Base-by-base conservation (phyloP, 1,284 basidiomycete genomes). In the Laetiporus sulphureus region DNA sequence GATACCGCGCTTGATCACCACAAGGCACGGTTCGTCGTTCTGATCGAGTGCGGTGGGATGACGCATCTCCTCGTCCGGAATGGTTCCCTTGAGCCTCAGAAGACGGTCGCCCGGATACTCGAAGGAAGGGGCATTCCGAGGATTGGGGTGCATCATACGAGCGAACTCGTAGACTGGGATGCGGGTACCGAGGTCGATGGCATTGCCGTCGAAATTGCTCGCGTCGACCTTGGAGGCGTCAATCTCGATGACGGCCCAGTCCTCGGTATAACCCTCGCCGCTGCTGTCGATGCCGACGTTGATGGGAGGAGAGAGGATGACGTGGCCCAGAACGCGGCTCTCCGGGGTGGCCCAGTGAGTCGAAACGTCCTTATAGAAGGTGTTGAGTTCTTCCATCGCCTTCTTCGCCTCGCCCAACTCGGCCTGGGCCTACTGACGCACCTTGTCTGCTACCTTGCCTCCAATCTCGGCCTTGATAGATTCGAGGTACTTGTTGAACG, bases 181-280 rank as follows among this genome's bases (percentile, higher is more conserved):
- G n/a, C n/a, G n/a, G 20, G 41, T 23, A 39, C 50, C 44, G 19
- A 58, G 50, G 32, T 57, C 51, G 27, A 58, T 53, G 13, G 24
- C 45, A 31, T 47, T 44, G 10, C 54, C 56, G 12, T 40, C 25
- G 45, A 57, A 55, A 44, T 49, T 54, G 12, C 12, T 19, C 45
- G 6, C 35, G 45, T 47, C 41, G 42, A 68, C 45, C 54, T 58
- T 66, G 48, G 46, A 15, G 29, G 55, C 33, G 50, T 61, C 45
- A 15, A 66, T 47, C 48, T 62, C 40, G 52, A 70, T 46, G 29
- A 68, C 43, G 4, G 50, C 66, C 45, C 48, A 64, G 38, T 67
- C 60, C n/a, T 61, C 54, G 13, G 58, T 63, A 38, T 49, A 65
- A 0, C 50, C 27, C 3, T 59, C 50, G 19, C 47, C 32, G 34